Conservation (phyloP, 2,329 filamentous ascomycete species). For the Xylariales sp. region DNA sequence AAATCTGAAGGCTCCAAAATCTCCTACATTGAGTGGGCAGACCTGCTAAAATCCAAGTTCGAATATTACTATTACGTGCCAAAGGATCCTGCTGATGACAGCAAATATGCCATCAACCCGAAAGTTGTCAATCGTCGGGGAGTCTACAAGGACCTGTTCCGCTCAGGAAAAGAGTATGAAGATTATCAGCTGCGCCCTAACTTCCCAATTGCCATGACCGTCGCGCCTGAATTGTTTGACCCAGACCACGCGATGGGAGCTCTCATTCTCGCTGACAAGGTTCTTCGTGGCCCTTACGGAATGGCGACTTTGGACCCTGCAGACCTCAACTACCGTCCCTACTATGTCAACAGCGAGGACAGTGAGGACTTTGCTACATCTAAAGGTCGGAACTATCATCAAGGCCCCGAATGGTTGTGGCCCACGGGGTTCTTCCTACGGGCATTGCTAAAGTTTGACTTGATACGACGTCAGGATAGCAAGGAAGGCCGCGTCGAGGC, state of each 20-base stretch:
- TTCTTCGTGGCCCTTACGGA: conserved; percentile 79
- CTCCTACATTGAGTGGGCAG: conserved; percentile 74
- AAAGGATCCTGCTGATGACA: conserved; percentile 62
- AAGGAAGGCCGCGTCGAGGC: conserved; percentile 71
- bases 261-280: conserved; percentile 73
- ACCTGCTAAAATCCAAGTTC: conserved; percentile 77
- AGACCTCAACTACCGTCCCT: conserved; percentile 89
- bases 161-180: conserved; percentile 90
- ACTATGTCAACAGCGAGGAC: conserved; percentile 95
- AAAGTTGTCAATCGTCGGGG: conserved; percentile 81
- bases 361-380: conserved; percentile 84
- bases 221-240: conserved; percentile 84
- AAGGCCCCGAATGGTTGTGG: conserved; percentile 98
- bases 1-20: conserved; percentile 57
- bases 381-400: conserved; percentile 96
- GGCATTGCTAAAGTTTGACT: conserved; percentile 85
- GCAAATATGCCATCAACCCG: conserved; percentile 74
- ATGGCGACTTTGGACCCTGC: conserved; percentile 94
- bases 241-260: conserved; percentile 73
- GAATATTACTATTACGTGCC: conserved; percentile 92
- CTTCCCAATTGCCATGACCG: conserved; percentile 93
- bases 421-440: conserved; percentile 93
- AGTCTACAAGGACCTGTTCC: conserved; percentile 97
- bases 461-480: conserved; percentile 58
- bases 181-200: conserved; percentile 96